Base-by-base conservation (phyloP, 495 filamentous ascomycete species). In the Lophiotrema nucula region DNA sequence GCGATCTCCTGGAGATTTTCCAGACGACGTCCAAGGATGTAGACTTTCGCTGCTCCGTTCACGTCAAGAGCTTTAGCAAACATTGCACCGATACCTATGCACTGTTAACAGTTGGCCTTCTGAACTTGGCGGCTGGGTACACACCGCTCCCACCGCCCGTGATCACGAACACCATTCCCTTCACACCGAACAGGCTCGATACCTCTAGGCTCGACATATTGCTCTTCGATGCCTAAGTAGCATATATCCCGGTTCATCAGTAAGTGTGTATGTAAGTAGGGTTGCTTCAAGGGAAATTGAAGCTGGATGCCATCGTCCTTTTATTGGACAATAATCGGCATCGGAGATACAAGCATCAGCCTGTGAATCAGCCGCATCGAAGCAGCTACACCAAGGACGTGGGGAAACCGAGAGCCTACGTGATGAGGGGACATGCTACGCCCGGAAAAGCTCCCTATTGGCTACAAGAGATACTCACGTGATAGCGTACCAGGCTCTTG, bases 41-140 rank as follows among this genome's bases (percentile, higher is more conserved):
- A 90, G 51, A 90, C 81, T 64, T 83, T 85, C 16, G 74, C 60
- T 1, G 87, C 86, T 10, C 87, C 86, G 60, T 86, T 84, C 46
- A 62, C 37, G 3, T 77, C 84, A 4, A 90, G 78, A 22, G 84
- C 83, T 51, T 75, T 75, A 0, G 86, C 77, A 77, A 88, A 87
- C 69, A 79, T 80, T 1, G 77, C 70, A 15, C 85, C 86, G 58
- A 88, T 83, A 4, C 85, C 85, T 85, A 18, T 15, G 21, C 8
- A 35, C 8, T 8, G 15, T 35, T 35, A 35, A 15, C 31, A 35
- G 8, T 8, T 35, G 31, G 15, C 31, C 31, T 35, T 35, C 8
- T 15, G 8, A 35, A 15, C 8, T 15, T 35, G 31, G 15, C n/a
- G n/a, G n/a, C 8, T 35, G 31, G 8, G 31, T 8, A 15, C 31